These are phyloP conservation scores for Talaromyces borbonicus DNA, from an alignment of 495 filamentous ascomycete species.

Conservation along the genomic window DNA sequence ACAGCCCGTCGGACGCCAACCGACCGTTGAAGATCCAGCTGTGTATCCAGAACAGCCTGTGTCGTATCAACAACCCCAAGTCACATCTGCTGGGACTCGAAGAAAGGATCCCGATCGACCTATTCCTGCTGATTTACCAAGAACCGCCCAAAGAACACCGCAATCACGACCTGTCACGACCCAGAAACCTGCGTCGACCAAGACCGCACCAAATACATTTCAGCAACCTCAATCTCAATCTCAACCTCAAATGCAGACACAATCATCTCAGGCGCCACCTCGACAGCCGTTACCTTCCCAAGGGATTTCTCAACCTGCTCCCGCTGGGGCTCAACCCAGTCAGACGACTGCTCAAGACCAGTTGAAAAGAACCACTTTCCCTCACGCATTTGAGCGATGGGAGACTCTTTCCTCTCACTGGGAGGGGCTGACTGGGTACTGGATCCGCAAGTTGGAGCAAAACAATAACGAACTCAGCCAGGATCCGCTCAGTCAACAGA, in stretches of 20 bases:
- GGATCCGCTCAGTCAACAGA: slow-evolving; percentile 75
- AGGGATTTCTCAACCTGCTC: slow-evolving; percentile 16
- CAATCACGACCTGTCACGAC: slow-evolving; percentile 7
- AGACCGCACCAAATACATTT: background rate
- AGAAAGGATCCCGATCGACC: slow-evolving; percentile 14
- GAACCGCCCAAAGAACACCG: slow-evolving; percentile 3
- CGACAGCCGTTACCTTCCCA: slow-evolving; percentile 12
- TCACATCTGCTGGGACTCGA: slow-evolving; percentile 5
- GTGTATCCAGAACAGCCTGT: slow-evolving; percentile 5
- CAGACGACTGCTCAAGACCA: slow-evolving; percentile 28
- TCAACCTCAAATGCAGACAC: slow-evolving; percentile 11
- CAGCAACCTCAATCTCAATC: slow-evolving; percentile 13
- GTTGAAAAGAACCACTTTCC: slow-evolving; percentile 51
- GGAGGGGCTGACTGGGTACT: slow-evolving; percentile 95
- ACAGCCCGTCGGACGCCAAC: slow-evolving; percentile 4
- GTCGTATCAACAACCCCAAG: slow-evolving; percentile 14
- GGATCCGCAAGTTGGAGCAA: slow-evolving; percentile 85
- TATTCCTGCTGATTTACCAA: slow-evolving; percentile 9
- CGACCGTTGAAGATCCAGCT: background rate
- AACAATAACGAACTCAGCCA: slow-evolving; percentile 74
- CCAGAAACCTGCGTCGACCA: slow-evolving; percentile 3
- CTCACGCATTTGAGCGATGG: slow-evolving; percentile 97
- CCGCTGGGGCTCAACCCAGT: slow-evolving; percentile 12
- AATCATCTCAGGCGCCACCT: too few relatives aligned
- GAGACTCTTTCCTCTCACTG: slow-evolving; percentile 93